Conservation (phyloP, 1,284 basidiomycete genomes). For the Sporisorium iseilematis-ciliati region DNA sequence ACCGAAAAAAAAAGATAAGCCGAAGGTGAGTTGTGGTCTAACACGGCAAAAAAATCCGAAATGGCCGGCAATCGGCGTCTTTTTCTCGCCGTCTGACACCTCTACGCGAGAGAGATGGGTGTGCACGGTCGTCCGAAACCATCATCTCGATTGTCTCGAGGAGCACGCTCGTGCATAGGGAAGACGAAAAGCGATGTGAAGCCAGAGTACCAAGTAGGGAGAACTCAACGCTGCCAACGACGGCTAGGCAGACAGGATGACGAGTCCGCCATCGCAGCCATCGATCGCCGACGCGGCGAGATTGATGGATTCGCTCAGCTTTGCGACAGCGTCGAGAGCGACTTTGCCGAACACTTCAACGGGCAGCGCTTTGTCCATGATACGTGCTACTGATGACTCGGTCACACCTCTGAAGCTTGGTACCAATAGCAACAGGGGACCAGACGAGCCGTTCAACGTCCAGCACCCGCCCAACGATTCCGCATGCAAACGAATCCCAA, state of each 20-base stretch:
- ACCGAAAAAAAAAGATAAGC: conserved; percentile 3
- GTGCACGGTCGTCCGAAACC: conserved; percentile 1
- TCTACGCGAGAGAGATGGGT: background rate
- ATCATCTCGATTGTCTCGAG: background rate
- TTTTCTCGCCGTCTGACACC: background rate
- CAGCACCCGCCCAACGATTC: background rate
- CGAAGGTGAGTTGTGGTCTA: conserved; percentile 1
- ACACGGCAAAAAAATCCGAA: conserved; percentile 1
- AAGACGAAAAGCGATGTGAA: background rate
- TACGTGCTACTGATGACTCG: too few relatives aligned
- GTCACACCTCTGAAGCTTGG: too few relatives aligned
- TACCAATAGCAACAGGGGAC: background rate
- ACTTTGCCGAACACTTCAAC: too few relatives aligned
- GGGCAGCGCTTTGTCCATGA: too few relatives aligned
- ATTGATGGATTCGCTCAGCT: conserved; percentile 35
- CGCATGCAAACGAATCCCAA: background rate
- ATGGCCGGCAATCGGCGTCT: background rate
- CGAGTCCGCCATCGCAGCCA: conserved; percentile 25
- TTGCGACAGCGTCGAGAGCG: background rate
- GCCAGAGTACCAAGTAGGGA: too few relatives aligned
- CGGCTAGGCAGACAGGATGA: conserved; percentile 12
- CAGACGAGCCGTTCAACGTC: background rate
- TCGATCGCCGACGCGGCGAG: conserved; percentile 37
- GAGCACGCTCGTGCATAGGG: background rate
- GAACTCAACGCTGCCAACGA: too few relatives aligned